A percentile compares a stretch with the other conserved stretches of the same genome.
Evolutionary conservation across 1,284 basidiomycete species (phyloP).

Genomic region (Jaminaea rosea): DNA sequence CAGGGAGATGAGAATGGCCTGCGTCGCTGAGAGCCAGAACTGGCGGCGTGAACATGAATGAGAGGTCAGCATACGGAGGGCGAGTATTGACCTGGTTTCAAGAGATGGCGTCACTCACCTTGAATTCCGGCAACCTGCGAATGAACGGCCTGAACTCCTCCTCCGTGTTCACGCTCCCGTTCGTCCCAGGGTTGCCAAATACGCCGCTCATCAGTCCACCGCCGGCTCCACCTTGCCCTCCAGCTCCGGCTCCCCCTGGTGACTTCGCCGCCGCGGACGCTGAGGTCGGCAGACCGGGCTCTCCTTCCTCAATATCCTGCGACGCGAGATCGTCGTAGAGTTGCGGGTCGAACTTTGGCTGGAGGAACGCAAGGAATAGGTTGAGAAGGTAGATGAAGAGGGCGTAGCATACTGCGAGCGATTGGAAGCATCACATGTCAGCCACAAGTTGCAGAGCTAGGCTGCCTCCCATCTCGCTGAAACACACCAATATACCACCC

Average conservation of each 20-base stretch:
- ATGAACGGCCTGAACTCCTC: constrained; percentile 67
- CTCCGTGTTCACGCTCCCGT: constrained; percentile 50
- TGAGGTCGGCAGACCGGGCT: constrained; percentile 50
- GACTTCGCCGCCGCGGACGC: constrained; percentile 12
- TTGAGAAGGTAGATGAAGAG: constrained; percentile 48
- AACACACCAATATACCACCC: constrained; percentile 72
- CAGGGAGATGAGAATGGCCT: constrained; percentile 72
- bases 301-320: constrained; percentile 90
- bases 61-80: background rate
- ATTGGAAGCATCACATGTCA: background rate
- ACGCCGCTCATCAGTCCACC: constrained; percentile 42
- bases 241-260: constrained; percentile 4
- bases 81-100: background rate
- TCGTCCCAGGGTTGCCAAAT: constrained; percentile 56
- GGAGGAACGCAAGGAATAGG: constrained; percentile 74
- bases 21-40: constrained; percentile 78
- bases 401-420: constrained; percentile 36
- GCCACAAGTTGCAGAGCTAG: too few species aligned
- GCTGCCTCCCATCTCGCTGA: background rate
- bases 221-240: constrained; percentile 4
- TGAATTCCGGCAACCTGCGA: constrained; percentile 86
- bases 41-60: constrained; percentile 16
- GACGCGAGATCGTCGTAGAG: constrained; percentile 84
- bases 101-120: constrained; percentile 55
- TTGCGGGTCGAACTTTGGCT: constrained; percentile 92